A percentile compares a stretch with the other conserved stretches of the same genome.
These are phyloP conservation scores for Raffaelea arxii DNA, from an alignment of 2,329 filamentous ascomycete species.

Conservation along the genomic window DNA sequence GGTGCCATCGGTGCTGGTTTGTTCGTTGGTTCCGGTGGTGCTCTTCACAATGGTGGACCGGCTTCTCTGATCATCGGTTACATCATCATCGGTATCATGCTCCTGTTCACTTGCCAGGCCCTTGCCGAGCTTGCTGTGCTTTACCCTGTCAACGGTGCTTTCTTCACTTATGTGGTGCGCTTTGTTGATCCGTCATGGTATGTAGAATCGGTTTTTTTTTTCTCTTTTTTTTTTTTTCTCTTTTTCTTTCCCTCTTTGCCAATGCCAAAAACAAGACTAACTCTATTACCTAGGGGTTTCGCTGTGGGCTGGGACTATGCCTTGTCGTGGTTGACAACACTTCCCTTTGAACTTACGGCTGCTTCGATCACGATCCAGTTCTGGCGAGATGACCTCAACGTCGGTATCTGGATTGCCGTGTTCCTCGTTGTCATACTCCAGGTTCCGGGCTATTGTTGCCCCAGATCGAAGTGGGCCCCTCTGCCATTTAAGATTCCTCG, in stretches of 20 bases:
- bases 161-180: constrained; percentile 51
- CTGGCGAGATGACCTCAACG: constrained; percentile 40
- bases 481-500: too few species aligned
- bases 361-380: constrained; percentile 43
- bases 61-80: constrained; percentile 38
- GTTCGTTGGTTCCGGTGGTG: constrained; percentile 57
- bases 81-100: constrained; percentile 45
- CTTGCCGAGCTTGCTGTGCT: constrained; percentile 50
- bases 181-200: constrained; percentile 52
- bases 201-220: too few species aligned
- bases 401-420: constrained; percentile 45
- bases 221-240: background rate
- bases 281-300: constrained; percentile 29
- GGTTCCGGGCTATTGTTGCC: too few species aligned
- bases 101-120: constrained; percentile 49
- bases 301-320: constrained; percentile 45
- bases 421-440: constrained; percentile 45
- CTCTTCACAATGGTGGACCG: constrained; percentile 53
- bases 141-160: constrained; percentile 52
- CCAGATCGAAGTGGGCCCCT: too few species aligned
- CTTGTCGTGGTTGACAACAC: constrained; percentile 36
- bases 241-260: background rate
- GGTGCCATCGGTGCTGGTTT: constrained; percentile 46
- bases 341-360: constrained; percentile 45
- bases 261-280: background rate